These are phyloP conservation scores for Lipomyces orientalis DNA, from an alignment of 805 yeast genomes.

Conservation along the genomic window DNA sequence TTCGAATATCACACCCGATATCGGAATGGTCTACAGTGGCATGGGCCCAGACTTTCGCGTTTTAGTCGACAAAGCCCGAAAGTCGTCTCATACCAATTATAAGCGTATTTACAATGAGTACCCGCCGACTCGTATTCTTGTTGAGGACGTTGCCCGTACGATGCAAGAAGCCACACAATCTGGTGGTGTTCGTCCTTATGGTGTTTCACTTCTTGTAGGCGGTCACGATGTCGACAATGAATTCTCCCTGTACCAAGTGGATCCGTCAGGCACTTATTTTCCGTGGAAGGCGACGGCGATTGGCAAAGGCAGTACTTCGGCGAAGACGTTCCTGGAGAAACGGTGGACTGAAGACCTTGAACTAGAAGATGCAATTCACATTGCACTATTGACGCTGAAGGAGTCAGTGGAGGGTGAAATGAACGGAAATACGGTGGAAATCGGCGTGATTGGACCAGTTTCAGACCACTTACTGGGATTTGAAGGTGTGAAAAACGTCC, in stretches of 20 bases:
- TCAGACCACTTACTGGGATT: slow-evolving; percentile 82
- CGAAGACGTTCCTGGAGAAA: slow-evolving; percentile 95
- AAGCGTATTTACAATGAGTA: slow-evolving; percentile 94
- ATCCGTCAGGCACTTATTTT: slow-evolving; percentile 96
- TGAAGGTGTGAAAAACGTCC: slow-evolving; percentile 74
- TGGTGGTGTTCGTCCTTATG: slow-evolving; percentile 99
- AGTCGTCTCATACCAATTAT: slow-evolving; percentile 89
- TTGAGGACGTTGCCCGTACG: slow-evolving; percentile 90
- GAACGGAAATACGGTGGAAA: slow-evolving; percentile 94
- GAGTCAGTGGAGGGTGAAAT: slow-evolving; percentile 98
- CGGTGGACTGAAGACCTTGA: slow-evolving; percentile 98
- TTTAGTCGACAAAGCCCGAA: slow-evolving; percentile 89
- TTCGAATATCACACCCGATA: slow-evolving; percentile 86
- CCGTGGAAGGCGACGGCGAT: slow-evolving; percentile 99
- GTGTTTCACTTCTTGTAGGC: slow-evolving; percentile 91
- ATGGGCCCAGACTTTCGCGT: slow-evolving; percentile 99
- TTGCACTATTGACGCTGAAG: slow-evolving; percentile 89
- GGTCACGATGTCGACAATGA: slow-evolving; percentile 76
- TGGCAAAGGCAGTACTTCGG: slow-evolving; percentile 95
- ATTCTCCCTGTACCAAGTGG: slow-evolving; percentile 81
- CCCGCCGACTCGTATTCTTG: slow-evolving; percentile 94
- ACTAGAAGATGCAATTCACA: slow-evolving; percentile 97
- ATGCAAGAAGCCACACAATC: slow-evolving; percentile 99
- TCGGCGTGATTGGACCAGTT: slow-evolving; percentile 83
- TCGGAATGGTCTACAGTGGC: slow-evolving; percentile 96